Percentiles rank a stretch among this genome's conserved stretches.
Evolutionary conservation across 2,329 filamentous ascomycete genomes (phyloP).

Genomic region (Pseudogymnoascus sp.): DNA sequence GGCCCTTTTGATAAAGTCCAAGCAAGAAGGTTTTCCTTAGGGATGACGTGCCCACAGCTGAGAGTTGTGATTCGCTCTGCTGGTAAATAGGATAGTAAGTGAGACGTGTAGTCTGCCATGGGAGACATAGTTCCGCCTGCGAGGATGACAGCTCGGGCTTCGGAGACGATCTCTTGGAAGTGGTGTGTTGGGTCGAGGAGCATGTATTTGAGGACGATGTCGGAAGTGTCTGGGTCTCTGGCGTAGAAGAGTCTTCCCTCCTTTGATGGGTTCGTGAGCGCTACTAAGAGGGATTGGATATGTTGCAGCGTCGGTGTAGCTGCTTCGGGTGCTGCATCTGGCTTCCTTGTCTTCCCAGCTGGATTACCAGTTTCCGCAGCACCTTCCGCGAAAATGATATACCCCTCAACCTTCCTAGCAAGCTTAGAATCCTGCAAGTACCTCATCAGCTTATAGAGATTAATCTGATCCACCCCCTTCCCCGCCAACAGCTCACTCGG

Average conservation of each 20-base stretch:
- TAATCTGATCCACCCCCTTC: conserved; percentile 91
- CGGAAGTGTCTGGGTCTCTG: conserved; percentile 29
- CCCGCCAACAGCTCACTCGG: conserved; percentile 64
- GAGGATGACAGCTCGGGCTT: conserved; percentile 77
- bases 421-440: conserved; percentile 90
- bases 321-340: conserved; percentile 12
- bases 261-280: conserved; percentile 76
- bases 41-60: conserved; percentile 92
- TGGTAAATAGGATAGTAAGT: conserved; percentile 71
- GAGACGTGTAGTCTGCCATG: conserved; percentile 78
- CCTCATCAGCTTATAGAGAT: conserved; percentile 76
- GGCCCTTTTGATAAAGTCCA: conserved; percentile 53
- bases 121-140: conserved; percentile 98
- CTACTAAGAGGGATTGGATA: conserved; percentile 61
- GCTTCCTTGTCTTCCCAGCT: conserved; percentile 17
- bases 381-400: conserved; percentile 53
- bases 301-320: conserved; percentile 34
- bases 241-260: conserved; percentile 60
- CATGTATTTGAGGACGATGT: conserved; percentile 68
- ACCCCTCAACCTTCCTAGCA: conserved; percentile 89
- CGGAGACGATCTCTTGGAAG: conserved; percentile 78
- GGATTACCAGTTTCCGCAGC: conserved; percentile 8
- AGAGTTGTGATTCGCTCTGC: conserved; percentile 61
- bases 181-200: conserved; percentile 85
- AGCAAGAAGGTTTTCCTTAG: conserved; percentile 68